Conservation (phyloP, 1,284 basidiomycete genomes). For the Mycosarcoma maydis region DNA sequence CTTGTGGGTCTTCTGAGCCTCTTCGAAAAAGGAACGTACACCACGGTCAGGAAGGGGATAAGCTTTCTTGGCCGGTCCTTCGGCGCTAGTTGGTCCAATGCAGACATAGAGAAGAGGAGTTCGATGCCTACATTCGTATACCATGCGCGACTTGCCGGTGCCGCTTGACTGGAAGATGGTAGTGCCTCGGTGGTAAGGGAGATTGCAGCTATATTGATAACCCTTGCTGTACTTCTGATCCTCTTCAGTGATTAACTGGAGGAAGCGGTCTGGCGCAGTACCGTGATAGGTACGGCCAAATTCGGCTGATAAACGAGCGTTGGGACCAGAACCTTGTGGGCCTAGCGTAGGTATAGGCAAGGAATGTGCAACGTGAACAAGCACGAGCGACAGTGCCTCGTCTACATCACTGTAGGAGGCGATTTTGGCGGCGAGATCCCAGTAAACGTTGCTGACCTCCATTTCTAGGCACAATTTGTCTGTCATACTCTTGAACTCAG, state of each 20-base stretch:
- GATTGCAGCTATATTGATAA: neutral
- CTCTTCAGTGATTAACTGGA: constrained; percentile 2
- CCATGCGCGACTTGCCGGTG: constrained; percentile 30
- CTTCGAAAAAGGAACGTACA: constrained; percentile 2
- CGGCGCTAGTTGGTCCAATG: neutral
- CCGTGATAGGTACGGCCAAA: constrained; percentile 2
- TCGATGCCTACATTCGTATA: constrained; percentile 1
- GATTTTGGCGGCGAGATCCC: too few species aligned
- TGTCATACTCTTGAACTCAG: too few species aligned
- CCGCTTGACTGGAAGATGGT: constrained; percentile 31
- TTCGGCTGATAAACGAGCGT: neutral
- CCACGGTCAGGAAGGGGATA: constrained; percentile 8
- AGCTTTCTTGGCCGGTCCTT: neutral
- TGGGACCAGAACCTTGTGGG: too few species aligned
- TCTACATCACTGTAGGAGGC: too few species aligned
- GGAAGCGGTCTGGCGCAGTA: constrained; percentile 6
- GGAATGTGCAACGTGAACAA: too few species aligned
- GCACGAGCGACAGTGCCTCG: too few species aligned
- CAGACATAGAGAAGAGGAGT: constrained; percentile 28
- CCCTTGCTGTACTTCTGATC: neutral
- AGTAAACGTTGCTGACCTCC: too few species aligned
- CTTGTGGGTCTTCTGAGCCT: neutral
- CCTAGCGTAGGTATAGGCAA: too few species aligned
- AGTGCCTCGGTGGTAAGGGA: constrained; percentile 9
- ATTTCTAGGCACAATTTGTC: too few species aligned